A percentile compares a stretch with the other conserved stretches of the same genome.
Evolutionary conservation across 148 eudicot species (phyloP).

Genomic region (Heliamphora exappendiculata): DNA sequence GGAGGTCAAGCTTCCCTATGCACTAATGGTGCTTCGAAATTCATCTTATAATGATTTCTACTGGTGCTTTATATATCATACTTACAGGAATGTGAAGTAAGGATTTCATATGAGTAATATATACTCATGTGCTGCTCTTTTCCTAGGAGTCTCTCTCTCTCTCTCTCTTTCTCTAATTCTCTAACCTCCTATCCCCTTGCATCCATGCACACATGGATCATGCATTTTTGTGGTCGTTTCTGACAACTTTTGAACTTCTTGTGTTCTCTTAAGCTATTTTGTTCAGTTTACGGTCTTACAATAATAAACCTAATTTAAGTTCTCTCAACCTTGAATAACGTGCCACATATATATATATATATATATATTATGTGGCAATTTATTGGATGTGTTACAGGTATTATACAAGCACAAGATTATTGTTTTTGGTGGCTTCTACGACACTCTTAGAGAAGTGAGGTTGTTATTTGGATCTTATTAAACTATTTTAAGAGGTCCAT

Average conservation of each 20-base stretch:
- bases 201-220: not conserved
- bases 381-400: constrained; percentile 48
- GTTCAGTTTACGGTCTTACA: not conserved
- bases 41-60: not conserved
- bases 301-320: not conserved
- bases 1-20: not conserved
- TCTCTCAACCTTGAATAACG: not conserved
- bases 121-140: not conserved
- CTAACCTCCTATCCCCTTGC: not conserved
- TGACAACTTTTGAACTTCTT: not conserved
- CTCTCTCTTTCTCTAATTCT: not conserved
- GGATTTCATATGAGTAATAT: not conserved
- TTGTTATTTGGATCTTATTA: constrained; percentile 21
- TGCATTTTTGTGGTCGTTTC: not conserved
- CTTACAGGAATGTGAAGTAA: no score
- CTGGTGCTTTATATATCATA: not conserved
- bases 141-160: not conserved
- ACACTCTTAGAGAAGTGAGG: constrained; percentile 99
- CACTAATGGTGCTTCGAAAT: not conserved
- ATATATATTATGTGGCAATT: constrained; percentile 1
- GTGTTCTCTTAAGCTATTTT: not conserved
- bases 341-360: no score
- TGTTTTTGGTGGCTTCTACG: constrained; percentile 97
- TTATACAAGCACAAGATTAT: constrained; percentile 95
- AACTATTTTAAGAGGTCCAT: not conserved